A percentile compares a stretch with the other conserved stretches of the same genome.
These are phyloP conservation scores for Tilletia indica DNA, from an alignment of 1,284 basidiomycete genomes.

Conservation along the genomic window DNA sequence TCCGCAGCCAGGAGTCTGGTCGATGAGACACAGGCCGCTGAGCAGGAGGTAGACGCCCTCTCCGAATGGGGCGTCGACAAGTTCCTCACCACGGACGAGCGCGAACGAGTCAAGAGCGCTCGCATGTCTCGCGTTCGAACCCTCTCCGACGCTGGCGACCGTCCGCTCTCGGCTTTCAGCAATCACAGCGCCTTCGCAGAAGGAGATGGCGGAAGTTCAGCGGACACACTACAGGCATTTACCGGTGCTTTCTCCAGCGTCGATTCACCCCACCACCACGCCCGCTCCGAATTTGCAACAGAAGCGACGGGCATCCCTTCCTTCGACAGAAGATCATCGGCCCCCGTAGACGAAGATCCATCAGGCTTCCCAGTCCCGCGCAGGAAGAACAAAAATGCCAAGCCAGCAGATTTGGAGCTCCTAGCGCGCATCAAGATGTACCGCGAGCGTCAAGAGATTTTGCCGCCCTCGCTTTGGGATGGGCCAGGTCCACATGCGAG, in stretches of 20 bases:
- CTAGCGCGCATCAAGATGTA: conserved; percentile 48
- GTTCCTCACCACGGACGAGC: conserved; percentile 41
- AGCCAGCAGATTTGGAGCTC: conserved; percentile 30
- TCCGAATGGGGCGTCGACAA: conserved; percentile 48
- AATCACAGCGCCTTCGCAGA: neutral
- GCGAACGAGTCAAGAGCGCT: conserved; percentile 26
- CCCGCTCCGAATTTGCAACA: neutral
- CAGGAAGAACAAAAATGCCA: neutral
- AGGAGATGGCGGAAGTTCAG: neutral
- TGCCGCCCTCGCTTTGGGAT: conserved; percentile 39
- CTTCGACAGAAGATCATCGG: neutral
- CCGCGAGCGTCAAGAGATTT: conserved; percentile 44
- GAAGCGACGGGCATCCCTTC: conserved; percentile 3
- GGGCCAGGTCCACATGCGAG: conserved; percentile 35
- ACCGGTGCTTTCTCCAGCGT: neutral
- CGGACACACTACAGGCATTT: too few species aligned
- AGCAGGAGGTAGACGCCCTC: conserved; percentile 29
- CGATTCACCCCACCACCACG: neutral
- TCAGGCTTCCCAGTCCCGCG: neutral
- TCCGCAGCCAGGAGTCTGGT: neutral
- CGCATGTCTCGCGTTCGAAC: neutral
- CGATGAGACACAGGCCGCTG: conserved; percentile 21
- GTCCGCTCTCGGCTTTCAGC: neutral
- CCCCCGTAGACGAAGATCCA: neutral
- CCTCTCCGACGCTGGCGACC: neutral